Conservation (phyloP, 2,329 filamentous ascomycete species). For the Venturiaceae sp. region DNA sequence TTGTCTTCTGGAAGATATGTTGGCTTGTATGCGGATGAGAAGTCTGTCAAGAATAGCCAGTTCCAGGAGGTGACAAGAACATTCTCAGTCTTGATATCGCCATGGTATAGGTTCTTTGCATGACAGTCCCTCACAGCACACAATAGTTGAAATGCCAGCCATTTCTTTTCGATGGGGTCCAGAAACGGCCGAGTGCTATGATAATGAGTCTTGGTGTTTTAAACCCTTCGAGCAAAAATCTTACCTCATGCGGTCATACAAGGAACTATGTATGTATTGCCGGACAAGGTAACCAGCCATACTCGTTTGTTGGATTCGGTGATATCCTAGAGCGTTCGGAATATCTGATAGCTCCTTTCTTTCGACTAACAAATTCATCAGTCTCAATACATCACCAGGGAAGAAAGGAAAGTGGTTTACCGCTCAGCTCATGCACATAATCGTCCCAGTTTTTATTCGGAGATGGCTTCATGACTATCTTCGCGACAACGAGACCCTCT, state of each 20-base stretch:
- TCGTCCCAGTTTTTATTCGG: constrained; percentile 67
- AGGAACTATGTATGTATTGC: constrained; percentile 90
- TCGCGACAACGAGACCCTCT: constrained; percentile 86
- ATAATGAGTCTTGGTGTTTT: constrained; percentile 15
- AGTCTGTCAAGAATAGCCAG: constrained; percentile 97
- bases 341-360: constrained; percentile 69
- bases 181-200: constrained; percentile 84
- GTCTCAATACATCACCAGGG: background rate
- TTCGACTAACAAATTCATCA: constrained; percentile 48
- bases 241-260: constrained; percentile 81
- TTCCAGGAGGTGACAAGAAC: constrained; percentile 97
- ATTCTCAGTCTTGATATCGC: constrained; percentile 98
- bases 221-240: background rate
- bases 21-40: constrained; percentile 91
- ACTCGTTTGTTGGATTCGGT: constrained; percentile 83
- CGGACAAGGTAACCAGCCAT: constrained; percentile 88
- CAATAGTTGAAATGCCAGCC: constrained; percentile 91
- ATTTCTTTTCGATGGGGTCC: constrained; percentile 97
- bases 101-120: constrained; percentile 79
- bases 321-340: constrained; percentile 83
- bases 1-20: constrained; percentile 92
- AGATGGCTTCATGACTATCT: constrained; percentile 90
- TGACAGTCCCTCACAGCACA: constrained; percentile 91
- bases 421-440: constrained; percentile 67
- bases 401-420: constrained; percentile 39